phyloP scores from a whole-genome alignment of 768 basidiomycete species.

The Leccinum longicurvipes region DNA sequence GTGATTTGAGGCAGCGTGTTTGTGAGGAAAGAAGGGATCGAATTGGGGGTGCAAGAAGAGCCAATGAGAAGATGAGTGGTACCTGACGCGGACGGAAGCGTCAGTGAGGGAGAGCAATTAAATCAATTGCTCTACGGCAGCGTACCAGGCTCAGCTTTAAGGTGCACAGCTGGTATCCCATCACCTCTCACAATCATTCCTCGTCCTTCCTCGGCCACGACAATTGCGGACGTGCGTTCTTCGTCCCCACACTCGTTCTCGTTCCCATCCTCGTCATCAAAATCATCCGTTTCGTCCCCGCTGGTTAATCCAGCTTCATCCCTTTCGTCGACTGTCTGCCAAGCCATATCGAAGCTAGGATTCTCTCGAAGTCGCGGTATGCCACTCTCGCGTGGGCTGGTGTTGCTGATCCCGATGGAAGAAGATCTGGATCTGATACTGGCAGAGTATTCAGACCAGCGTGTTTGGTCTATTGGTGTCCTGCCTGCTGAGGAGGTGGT shows the following conservation, averaged over 20 bases:
- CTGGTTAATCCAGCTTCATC: slow-evolving; percentile 62
- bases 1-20: slow-evolving; percentile 68
- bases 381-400: slow-evolving; percentile 37
- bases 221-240: slow-evolving; percentile 71
- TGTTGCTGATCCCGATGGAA: slow-evolving; percentile 50
- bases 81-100: slow-evolving; percentile 41
- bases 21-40: slow-evolving; percentile 73
- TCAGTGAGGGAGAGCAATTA: background rate
- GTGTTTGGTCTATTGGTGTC: slow-evolving; percentile 56
- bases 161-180: slow-evolving; percentile 53
- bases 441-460: slow-evolving; percentile 74
- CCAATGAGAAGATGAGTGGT: slow-evolving; percentile 93
- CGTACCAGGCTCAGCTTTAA: slow-evolving; percentile 74
- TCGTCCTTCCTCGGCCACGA: slow-evolving; percentile 80
- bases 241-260: slow-evolving; percentile 57
- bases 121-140: background rate
- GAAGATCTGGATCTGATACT: slow-evolving; percentile 69
- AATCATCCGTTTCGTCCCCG: slow-evolving; percentile 48
- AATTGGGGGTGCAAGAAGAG: slow-evolving; percentile 73
- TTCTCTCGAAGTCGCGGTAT: slow-evolving; percentile 53
- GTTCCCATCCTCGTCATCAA: slow-evolving; percentile 48
- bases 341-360: slow-evolving; percentile 73
- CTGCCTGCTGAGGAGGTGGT: slow-evolving; percentile 44
- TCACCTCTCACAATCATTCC: slow-evolving; percentile 79
- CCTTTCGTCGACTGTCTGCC: slow-evolving; percentile 70